phyloP scores from a whole-genome alignment of 2,329 filamentous ascomycete genomes.

The Mollisia scopiformis region DNA sequence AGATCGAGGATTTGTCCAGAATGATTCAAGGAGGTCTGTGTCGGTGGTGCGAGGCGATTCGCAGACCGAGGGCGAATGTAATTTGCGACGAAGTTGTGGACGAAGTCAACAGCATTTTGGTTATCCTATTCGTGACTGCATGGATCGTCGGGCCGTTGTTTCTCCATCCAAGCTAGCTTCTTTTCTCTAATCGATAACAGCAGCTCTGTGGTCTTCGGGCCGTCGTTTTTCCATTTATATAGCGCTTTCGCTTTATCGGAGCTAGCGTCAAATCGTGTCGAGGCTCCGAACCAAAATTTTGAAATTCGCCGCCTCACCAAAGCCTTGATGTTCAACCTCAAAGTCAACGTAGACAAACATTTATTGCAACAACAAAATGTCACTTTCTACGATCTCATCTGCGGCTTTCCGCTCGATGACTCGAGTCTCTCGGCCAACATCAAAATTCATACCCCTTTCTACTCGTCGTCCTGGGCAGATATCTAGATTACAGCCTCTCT shows the following conservation, averaged over 20 bases:
- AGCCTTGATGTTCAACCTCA: background rate
- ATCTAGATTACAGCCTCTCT: background rate
- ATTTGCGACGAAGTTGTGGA: background rate
- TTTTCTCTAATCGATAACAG: too few species aligned
- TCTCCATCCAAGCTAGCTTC: constrained; percentile 1
- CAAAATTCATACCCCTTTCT: background rate
- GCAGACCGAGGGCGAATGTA: background rate
- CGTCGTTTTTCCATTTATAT: too few species aligned
- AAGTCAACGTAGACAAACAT: background rate
- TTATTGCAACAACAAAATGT: background rate
- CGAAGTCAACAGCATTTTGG: background rate
- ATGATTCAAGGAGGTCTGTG: background rate
- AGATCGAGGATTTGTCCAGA: background rate
- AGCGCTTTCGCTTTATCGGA: too few species aligned
- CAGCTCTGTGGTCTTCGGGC: too few species aligned
- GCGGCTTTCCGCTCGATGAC: background rate
- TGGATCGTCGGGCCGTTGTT: constrained; percentile 1
- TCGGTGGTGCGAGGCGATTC: background rate
- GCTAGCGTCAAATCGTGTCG: too few species aligned
- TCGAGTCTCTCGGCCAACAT: background rate
- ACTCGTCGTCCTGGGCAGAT: background rate
- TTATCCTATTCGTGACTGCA: background rate
- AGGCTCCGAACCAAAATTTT: background rate
- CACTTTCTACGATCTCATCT: background rate
- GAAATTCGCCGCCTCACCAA: constrained; percentile 2